Base-by-base conservation (phyloP, 1,284 basidiomycete species). In the Ceratobasidium sp. region DNA sequence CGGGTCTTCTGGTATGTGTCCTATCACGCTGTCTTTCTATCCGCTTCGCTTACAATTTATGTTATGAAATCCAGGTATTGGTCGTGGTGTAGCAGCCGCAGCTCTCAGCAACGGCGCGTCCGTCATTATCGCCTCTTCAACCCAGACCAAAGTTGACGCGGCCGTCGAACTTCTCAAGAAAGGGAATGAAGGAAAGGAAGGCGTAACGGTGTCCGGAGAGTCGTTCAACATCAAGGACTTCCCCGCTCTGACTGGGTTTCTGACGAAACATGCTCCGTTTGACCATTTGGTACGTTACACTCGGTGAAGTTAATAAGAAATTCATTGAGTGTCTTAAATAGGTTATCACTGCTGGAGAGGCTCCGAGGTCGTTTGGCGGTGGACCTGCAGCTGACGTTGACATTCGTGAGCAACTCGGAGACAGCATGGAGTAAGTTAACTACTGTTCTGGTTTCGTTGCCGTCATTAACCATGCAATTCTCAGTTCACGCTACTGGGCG, bases 81-180 rank as follows among this genome's bases (percentile, higher is more conserved):
- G 77, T 7, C 44, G 33, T 58, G 15, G 39, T 56, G 77, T 77
- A 15, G 77, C 77, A 26, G 51, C 53, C 13, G 77, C 53, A 13
- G 13, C 67, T 26, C 77, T 77, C 12, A 23, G 44, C 18, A 33
- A 77, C 44, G 55, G 67, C 20, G 77, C 77, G 7, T 56, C 39
- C 12, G 77, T 77, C n/a, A 33, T 78, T 33, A 71, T 78, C 44
- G 66, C 77, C n/a, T 70, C 67, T 39, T 69, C 66, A n/a, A 56
- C 40, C 20, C 53, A 63, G 44, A 26, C 28, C 18, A 58, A 53
- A 39, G 67, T 78, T 13, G 60, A 71, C 42, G 68, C 67, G 6
- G 53, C 77, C 28, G 67, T 78, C n/a, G 44, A 56, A 20, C 53
- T 26, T 33, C 42, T 78, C 20, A 42, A 28, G 23, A 46, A 42